phyloP scores from a whole-genome alignment of 2,329 filamentous ascomycete species.

The Colletotrichum scovillei region DNA sequence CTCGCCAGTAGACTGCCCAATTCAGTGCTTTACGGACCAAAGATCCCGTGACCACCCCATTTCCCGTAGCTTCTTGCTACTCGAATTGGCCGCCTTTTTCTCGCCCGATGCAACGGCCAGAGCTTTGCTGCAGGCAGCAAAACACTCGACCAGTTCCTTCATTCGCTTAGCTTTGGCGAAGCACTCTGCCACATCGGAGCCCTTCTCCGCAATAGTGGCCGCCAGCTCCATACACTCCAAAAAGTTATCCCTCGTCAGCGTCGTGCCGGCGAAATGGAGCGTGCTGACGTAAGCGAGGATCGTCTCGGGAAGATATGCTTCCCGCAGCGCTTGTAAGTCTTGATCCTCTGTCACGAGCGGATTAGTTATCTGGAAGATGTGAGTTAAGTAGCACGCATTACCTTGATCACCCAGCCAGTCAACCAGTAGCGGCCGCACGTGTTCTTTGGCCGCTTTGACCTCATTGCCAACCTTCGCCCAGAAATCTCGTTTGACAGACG shows the following conservation, averaged over 20 bases:
- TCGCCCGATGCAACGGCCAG: slow-evolving; percentile 68
- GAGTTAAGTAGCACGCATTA: slow-evolving; percentile 48
- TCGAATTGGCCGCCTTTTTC: slow-evolving; percentile 61
- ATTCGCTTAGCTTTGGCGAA: slow-evolving; percentile 76
- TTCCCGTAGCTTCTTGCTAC: slow-evolving; percentile 70
- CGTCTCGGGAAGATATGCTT: slow-evolving; percentile 86
- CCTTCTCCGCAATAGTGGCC: slow-evolving; percentile 77
- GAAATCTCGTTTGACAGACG: slow-evolving; percentile 57
- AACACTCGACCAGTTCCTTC: slow-evolving; percentile 79
- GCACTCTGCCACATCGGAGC: slow-evolving; percentile 72
- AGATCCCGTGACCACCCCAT: slow-evolving; percentile 73
- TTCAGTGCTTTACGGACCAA: slow-evolving; percentile 65
- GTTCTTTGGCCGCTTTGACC: slow-evolving; percentile 65
- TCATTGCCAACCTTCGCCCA: slow-evolving; percentile 65
- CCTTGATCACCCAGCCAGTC: slow-evolving; percentile 72
- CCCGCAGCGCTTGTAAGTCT: slow-evolving; percentile 74
- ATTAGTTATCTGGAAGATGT: neutral
- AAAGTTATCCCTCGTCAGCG: slow-evolving; percentile 79
- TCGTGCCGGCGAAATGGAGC: slow-evolving; percentile 81
- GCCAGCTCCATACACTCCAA: slow-evolving; percentile 90
- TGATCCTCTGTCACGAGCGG: slow-evolving; percentile 38
- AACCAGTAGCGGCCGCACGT: slow-evolving; percentile 70
- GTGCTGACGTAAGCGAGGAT: slow-evolving; percentile 86
- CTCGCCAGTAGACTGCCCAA: neutral
- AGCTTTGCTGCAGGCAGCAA: slow-evolving; percentile 82